Percentiles rank a stretch among this genome's conserved stretches.
phyloP scores from a whole-genome alignment of 176 grass and related monocot genomes.

The Ensete glaucum region DNA sequence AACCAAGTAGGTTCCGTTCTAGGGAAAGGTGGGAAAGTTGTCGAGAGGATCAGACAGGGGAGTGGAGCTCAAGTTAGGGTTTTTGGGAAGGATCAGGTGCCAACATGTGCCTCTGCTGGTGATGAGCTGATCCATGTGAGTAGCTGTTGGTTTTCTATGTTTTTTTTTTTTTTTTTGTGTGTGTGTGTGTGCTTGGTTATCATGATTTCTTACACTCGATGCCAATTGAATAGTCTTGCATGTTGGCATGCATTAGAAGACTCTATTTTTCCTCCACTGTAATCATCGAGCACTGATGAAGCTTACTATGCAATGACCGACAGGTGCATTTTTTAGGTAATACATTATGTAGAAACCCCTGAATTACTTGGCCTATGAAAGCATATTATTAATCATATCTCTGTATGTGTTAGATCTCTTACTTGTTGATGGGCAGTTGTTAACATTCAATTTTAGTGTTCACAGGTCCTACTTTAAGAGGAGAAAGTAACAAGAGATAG shows the following conservation, averaged over 20 bases:
- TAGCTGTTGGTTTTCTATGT: not conserved
- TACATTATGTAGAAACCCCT: not conserved
- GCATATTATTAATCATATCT: not conserved
- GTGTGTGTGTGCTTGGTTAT: no score
- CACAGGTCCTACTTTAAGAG: not conserved
- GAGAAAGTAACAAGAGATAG: not conserved
- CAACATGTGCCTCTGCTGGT: slow-evolving; percentile 26
- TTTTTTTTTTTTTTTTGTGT: not conserved
- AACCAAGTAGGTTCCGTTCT: slow-evolving; percentile 50
- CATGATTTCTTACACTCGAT: not conserved
- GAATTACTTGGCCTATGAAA: not conserved
- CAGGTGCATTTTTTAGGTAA: not conserved
- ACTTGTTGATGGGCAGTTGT: not conserved
- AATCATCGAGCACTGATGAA: not conserved
- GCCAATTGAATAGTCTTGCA: not conserved
- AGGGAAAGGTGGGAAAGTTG: slow-evolving; percentile 61
- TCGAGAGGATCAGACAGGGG: slow-evolving; percentile 60
- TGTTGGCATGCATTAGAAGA: not conserved
- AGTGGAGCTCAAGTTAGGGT: slow-evolving; percentile 70
- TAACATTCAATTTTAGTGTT: not conserved
- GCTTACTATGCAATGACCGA: not conserved
- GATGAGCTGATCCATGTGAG: slow-evolving; percentile 66
- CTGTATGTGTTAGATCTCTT: not conserved
- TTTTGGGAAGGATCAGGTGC: slow-evolving; percentile 55
- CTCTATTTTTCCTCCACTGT: not conserved